These are phyloP conservation scores for Letharia columbiana DNA, from an alignment of 495 filamentous ascomycete species.

Conservation along the genomic window DNA sequence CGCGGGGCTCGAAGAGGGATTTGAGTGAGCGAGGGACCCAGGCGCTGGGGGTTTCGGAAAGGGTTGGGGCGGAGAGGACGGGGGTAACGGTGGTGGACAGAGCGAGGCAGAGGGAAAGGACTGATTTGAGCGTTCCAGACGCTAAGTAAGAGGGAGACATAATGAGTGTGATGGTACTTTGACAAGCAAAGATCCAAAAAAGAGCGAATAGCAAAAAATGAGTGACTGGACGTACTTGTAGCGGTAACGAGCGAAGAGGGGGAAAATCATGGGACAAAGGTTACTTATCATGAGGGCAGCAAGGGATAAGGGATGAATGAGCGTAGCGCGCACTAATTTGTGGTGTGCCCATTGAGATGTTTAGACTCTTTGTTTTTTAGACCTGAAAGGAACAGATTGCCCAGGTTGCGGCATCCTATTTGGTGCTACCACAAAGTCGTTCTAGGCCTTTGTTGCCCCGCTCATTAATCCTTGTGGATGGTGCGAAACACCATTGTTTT, in stretches of 20 bases:
- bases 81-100: neutral
- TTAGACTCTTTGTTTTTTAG: neutral
- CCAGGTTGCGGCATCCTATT: neutral
- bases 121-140: conserved; percentile 7
- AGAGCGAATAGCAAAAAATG: neutral
- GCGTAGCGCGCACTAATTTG: neutral
- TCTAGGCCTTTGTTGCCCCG: neutral
- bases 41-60: neutral
- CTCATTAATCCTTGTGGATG: too few species aligned
- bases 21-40: conserved; percentile 1
- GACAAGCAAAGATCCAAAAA: conserved; percentile 9
- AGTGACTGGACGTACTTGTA: neutral
- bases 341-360: neutral
- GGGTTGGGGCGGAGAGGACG: conserved; percentile 7
- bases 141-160: neutral
- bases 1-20: conserved; percentile 1
- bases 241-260: neutral
- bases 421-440: neutral
- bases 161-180: neutral
- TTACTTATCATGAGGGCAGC: conserved; percentile 6
- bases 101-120: conserved; percentile 4
- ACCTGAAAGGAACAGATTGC: neutral
- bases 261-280: neutral
- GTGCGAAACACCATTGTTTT: neutral
- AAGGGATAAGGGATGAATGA: neutral